Evolutionary conservation across 1,284 basidiomycete species (phyloP).

Genomic region (Gastroboletus turbinatus): DNA sequence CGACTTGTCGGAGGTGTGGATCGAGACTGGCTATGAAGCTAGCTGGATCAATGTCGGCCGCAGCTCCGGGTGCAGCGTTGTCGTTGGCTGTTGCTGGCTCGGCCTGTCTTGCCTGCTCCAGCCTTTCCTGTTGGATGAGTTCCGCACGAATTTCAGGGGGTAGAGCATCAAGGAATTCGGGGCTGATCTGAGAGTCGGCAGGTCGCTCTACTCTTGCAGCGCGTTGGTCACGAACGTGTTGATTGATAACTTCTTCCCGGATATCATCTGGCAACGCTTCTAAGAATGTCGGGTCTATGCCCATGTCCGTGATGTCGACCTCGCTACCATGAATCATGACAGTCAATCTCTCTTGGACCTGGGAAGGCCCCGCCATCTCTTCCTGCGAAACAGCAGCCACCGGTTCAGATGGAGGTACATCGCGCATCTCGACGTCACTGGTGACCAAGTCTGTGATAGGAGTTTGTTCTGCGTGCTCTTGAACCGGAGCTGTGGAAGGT

Average conservation of each 20-base stretch:
- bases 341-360: constrained; percentile 60
- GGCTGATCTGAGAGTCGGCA: constrained; percentile 84
- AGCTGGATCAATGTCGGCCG: constrained; percentile 80
- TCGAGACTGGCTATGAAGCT: constrained; percentile 88
- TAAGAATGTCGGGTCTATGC: constrained; percentile 97
- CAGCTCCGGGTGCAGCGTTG: constrained; percentile 41
- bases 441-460: constrained; percentile 14
- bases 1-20: constrained; percentile 80
- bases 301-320: constrained; percentile 99
- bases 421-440: constrained; percentile 32
- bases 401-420: constrained; percentile 20
- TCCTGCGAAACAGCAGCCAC: constrained; percentile 8
- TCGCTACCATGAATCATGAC: constrained; percentile 88
- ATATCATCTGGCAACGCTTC: constrained; percentile 98
- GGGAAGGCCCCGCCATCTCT: constrained; percentile 35
- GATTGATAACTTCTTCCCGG: constrained; percentile 97
- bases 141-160: constrained; percentile 96
- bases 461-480: constrained; percentile 14
- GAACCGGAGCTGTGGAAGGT: constrained; percentile 4
- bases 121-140: constrained; percentile 91
- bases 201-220: constrained; percentile 72
- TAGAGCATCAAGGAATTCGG: constrained; percentile 94
- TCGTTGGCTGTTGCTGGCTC: constrained; percentile 44
- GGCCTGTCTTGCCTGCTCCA: constrained; percentile 72
- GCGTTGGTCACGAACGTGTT: constrained; percentile 91